A percentile compares a stretch with the other conserved stretches of the same genome.
phyloP scores from a whole-genome alignment of 179 eudicot species.

The Gypsophila paniculata region DNA sequence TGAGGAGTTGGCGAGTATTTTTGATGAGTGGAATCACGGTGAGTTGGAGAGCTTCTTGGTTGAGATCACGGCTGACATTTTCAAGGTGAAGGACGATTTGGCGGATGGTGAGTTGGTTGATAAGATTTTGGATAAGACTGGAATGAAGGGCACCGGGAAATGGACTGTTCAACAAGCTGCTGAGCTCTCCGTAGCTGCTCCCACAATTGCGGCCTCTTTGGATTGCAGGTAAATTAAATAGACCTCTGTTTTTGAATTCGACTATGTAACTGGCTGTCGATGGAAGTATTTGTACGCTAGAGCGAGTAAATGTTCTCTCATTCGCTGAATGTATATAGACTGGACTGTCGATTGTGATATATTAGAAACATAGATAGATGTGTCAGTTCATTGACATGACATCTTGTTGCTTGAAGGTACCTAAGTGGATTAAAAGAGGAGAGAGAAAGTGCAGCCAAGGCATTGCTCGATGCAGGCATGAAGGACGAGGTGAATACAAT shows the following conservation, averaged over 20 bases:
- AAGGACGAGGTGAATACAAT: slow-evolving; percentile 32
- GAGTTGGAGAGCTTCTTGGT: slow-evolving; percentile 48
- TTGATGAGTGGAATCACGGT: slow-evolving; percentile 42
- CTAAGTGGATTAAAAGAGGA: slow-evolving; percentile 49
- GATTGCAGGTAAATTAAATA: slow-evolving; percentile 34
- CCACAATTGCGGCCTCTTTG: slow-evolving; percentile 46
- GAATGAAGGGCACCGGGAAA: slow-evolving; percentile 50
- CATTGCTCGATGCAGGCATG: slow-evolving; percentile 39
- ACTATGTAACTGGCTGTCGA: not conserved
- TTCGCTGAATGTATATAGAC: not conserved
- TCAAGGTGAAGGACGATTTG: slow-evolving; percentile 42
- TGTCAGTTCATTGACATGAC: slow-evolving; percentile 6
- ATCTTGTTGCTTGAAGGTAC: slow-evolving; percentile 26
- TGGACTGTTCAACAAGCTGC: slow-evolving; percentile 55
- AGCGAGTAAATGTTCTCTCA: not conserved
- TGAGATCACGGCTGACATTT: slow-evolving; percentile 48
- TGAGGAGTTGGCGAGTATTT: slow-evolving; percentile 39
- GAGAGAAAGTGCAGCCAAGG: slow-evolving; percentile 42
- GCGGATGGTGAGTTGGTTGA: slow-evolving; percentile 39
- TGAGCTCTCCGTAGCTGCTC: slow-evolving; percentile 47
- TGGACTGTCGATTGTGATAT: no score
- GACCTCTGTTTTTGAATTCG: not conserved
- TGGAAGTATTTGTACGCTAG: no score
- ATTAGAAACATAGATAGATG: no score
- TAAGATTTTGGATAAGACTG: slow-evolving; percentile 46